phyloP scores from a whole-genome alignment of 2,329 filamentous ascomycete genomes.

The Raffaelea albimanens region DNA sequence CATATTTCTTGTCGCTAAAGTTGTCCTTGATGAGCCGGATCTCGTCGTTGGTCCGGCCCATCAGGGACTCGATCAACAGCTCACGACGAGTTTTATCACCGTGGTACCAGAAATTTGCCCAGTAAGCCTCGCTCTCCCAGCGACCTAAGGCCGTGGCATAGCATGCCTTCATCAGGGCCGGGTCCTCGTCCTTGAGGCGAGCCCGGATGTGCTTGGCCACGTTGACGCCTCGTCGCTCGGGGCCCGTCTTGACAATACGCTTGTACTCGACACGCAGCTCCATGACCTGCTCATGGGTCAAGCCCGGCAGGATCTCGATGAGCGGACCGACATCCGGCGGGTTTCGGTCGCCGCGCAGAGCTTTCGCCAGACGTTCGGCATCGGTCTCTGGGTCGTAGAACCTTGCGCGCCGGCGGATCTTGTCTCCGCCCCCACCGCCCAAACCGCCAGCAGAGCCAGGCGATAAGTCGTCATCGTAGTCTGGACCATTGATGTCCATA shows the following conservation, averaged over 20 bases:
- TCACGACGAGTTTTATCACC: constrained; percentile 75
- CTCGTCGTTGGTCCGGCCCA: constrained; percentile 84
- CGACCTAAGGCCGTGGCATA: constrained; percentile 82
- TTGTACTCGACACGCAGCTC: constrained; percentile 87
- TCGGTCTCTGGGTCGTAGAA: constrained; percentile 81
- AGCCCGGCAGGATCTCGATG: constrained; percentile 72
- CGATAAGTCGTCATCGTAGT: constrained; percentile 34
- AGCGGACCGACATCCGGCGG: constrained; percentile 61
- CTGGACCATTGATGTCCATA: constrained; percentile 42
- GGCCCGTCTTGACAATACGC: constrained; percentile 69
- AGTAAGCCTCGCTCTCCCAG: constrained; percentile 93
- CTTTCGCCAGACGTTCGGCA: constrained; percentile 64
- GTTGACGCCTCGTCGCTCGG: constrained; percentile 68
- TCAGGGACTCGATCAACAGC: constrained; percentile 83
- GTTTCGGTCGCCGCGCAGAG: constrained; percentile 55
- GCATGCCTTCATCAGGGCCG: constrained; percentile 78
- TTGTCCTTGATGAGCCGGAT: constrained; percentile 76
- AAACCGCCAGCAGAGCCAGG: constrained; percentile 12
- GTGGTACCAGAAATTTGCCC: constrained; percentile 98
- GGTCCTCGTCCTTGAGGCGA: constrained; percentile 62
- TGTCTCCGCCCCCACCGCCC: constrained; percentile 26
- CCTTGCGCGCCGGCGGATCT: constrained; percentile 51
- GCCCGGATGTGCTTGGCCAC: constrained; percentile 76
- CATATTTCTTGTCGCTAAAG: constrained; percentile 88
- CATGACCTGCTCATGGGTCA: constrained; percentile 82